A percentile compares a stretch with the other conserved stretches of the same genome.
Evolutionary conservation across 176 grass and related monocot species (phyloP).

Genomic region (Carex scoparia): DNA sequence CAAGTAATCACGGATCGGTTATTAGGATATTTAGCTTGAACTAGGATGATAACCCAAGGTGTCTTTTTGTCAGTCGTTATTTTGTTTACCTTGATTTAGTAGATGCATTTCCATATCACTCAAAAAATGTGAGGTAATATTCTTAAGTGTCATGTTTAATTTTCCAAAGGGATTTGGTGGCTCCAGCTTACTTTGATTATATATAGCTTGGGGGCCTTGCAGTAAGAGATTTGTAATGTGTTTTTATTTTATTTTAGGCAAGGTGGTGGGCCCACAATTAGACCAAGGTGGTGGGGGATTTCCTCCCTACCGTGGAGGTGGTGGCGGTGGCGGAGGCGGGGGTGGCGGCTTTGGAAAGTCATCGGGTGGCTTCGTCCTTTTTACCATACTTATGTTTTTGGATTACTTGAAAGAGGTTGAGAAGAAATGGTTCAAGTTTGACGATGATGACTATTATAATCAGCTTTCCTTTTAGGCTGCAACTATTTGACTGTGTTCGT

Average conservation of each 20-base stretch:
- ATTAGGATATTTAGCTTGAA: background rate
- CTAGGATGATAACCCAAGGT: background rate
- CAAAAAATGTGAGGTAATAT: background rate
- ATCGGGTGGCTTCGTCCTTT: conserved; percentile 12
- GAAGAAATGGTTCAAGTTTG: conserved; percentile 28
- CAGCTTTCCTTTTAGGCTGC: background rate
- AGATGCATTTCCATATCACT: background rate
- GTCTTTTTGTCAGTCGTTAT: background rate
- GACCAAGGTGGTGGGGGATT: conserved; percentile 13
- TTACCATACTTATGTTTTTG: conserved; percentile 13
- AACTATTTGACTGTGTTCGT: background rate
- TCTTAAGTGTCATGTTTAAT: background rate
- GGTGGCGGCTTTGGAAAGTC: background rate
- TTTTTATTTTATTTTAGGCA: background rate
- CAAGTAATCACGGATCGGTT: background rate
- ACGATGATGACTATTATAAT: conserved; percentile 26
- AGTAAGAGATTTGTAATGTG: background rate
- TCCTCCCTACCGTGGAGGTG: background rate
- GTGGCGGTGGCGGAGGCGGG: background rate
- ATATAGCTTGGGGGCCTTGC: background rate
- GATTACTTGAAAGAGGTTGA: conserved; percentile 29
- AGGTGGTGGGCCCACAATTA: conserved; percentile 11
- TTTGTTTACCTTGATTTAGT: background rate
- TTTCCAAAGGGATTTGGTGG: background rate
- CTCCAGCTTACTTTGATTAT: background rate